Evolutionary conservation across 2,329 filamentous ascomycete species (phyloP).

Genomic region (Exserohilum rostratum): DNA sequence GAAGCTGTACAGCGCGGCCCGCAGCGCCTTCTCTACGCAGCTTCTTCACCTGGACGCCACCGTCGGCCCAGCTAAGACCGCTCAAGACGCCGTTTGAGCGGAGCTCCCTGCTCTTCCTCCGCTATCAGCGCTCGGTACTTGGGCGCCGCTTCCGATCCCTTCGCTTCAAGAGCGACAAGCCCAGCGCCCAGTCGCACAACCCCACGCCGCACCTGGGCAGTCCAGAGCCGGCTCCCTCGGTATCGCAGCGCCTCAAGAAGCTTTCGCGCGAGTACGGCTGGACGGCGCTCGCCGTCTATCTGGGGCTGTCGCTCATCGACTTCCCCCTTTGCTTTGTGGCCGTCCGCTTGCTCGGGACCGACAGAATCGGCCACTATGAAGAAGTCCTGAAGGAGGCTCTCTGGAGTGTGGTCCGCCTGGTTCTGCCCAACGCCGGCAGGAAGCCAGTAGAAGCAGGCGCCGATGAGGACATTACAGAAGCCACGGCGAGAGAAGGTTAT

Average conservation of each 20-base stretch:
- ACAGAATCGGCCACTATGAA: conserved; percentile 79
- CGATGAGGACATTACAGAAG: conserved; percentile 42
- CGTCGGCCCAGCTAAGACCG: conserved; percentile 21
- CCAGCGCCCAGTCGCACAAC: conserved; percentile 38
- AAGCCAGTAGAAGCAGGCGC: conserved; percentile 54
- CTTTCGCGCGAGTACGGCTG: conserved; percentile 93
- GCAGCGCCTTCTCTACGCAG: conserved; percentile 25
- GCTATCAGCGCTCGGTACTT: conserved; percentile 27
- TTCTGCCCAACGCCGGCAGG: conserved; percentile 61
- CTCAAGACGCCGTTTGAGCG: conserved; percentile 19
- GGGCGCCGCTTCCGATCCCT: conserved; percentile 38
- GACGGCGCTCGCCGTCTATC: conserved; percentile 89
- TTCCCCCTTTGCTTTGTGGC: conserved; percentile 95
- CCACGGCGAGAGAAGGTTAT: conserved; percentile 37
- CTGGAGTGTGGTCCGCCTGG: conserved; percentile 65
- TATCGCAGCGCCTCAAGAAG: conserved; percentile 77
- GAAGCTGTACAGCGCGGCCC: conserved; percentile 20
- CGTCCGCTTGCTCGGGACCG: conserved; percentile 81
- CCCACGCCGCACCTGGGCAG: conserved; percentile 50
- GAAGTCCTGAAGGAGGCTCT: conserved; percentile 68
- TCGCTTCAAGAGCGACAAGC: conserved; percentile 47
- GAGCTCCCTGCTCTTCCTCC: conserved; percentile 21
- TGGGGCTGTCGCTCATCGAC: conserved; percentile 81
- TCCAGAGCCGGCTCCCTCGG: conserved; percentile 54
- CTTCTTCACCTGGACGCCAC: conserved; percentile 34